A percentile compares a stretch with the other conserved stretches of the same genome.
phyloP scores from a whole-genome alignment of 495 filamentous ascomycete species.

The Tuber aestivum region DNA sequence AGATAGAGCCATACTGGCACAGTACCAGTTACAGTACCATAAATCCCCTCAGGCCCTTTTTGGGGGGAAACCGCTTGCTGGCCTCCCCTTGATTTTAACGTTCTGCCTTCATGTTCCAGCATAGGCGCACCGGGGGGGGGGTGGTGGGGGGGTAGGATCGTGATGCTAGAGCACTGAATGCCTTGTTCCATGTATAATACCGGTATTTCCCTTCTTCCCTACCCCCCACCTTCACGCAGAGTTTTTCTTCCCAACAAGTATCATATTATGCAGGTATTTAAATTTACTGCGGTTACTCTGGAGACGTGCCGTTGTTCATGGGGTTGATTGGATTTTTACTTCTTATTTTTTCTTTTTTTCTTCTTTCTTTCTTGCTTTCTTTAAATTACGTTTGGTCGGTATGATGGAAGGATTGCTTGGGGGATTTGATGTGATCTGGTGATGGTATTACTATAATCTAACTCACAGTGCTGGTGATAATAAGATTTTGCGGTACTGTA shows the following conservation, averaged over 20 bases:
- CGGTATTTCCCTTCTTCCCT: not conserved
- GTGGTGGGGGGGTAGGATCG: not conserved
- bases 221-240: not conserved
- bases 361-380: not conserved
- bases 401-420: not conserved
- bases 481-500: not conserved
- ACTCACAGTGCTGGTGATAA: no score
- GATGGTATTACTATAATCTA: not conserved
- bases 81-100: not conserved
- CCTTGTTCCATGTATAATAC: no score
- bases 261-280: not conserved
- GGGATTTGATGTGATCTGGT: not conserved
- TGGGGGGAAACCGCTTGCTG: not conserved
- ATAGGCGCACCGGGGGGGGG: no score
- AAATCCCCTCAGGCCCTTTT: not conserved
- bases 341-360: not conserved
- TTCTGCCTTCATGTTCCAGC: not conserved
- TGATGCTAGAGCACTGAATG: no score
- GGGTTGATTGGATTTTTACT: constrained; percentile 8
- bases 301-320: constrained; percentile 1
- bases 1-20: no score
- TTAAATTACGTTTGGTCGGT: not conserved
- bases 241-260: constrained; percentile 1
- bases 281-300: not conserved
- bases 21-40: not conserved